Evolutionary conservation across 345 rosid species (phyloP), one percentile per base, ranked within the genome.

Genomic region (Cardamine occulta): DNA sequence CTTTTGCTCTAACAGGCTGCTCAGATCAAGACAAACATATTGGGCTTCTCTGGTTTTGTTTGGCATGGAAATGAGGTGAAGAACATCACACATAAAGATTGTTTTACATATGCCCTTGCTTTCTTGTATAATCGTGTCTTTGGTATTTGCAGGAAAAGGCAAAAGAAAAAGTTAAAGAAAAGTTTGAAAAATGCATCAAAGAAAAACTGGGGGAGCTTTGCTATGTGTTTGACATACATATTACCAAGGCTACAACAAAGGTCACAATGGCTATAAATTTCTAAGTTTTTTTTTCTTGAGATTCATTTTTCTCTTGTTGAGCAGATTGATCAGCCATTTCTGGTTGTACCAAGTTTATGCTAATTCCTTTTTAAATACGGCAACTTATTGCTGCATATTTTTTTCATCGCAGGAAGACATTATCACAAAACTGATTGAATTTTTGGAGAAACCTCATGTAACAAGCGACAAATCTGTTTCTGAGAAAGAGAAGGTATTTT

Each of bases 51-150:
- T 80, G 98, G 97, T 54, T 94, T 91, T 79, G 97, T 90, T 54
- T 94, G 97, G 97, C 95, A 79, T 84, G 95, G 84, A 68, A 84
- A 94, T 70, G 97, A 91, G 98, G 98, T 94, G 82, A 9, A 72
- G n/a, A 45, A 56, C 11, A 52, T 63, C 28, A 70, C 48, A 18
- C 29, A 44, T 45, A 15, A 39, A 28, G 3, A 37, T 63, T 70
- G 8, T 21, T 48, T 64, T 70, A 64, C 19, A 34, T 51, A 54
- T 28, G 64, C 35, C 45, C 51, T 35, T 70, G 11, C 35, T 26
- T 26, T 48, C 4, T 51, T 64, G 3, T 56, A 45, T 70, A 77
- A 45, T 55, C 18, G 9, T 76, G 52, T 56, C 53, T 63, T 55
- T 56, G 45, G 29, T 70, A 37, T 76, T 72, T 84, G 72, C 86